phyloP scores from a whole-genome alignment of 768 basidiomycete species.

The Lentinus brumalis region DNA sequence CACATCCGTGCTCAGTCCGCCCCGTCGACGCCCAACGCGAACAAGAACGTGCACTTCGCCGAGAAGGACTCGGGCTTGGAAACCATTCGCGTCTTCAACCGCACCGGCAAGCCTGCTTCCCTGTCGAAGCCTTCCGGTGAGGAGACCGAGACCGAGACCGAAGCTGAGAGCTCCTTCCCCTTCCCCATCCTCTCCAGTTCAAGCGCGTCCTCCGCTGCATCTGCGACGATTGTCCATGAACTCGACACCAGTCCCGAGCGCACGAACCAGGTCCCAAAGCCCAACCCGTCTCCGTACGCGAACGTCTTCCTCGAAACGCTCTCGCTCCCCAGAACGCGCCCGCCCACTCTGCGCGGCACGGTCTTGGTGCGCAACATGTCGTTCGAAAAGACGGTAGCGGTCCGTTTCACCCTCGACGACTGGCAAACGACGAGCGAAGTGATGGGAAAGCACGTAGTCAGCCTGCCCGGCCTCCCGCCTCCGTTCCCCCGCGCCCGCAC shows the following conservation, averaged over 20 bases:
- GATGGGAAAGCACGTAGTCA: constrained; percentile 47
- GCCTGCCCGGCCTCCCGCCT: constrained; percentile 41
- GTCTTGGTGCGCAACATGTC: constrained; percentile 83
- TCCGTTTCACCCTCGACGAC: constrained; percentile 90
- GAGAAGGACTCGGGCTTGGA: constrained; percentile 60
- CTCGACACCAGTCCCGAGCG: constrained; percentile 39
- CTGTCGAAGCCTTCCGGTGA: constrained; percentile 52
- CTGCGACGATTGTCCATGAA: constrained; percentile 25
- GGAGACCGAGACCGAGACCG: constrained; percentile 45
- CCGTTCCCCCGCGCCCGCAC: constrained; percentile 31
- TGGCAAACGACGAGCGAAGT: constrained; percentile 96
- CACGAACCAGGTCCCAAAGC: constrained; percentile 39
- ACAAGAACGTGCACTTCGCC: constrained; percentile 88
- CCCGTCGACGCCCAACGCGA: constrained; percentile 59
- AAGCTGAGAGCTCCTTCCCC: constrained; percentile 33
- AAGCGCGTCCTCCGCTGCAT: constrained; percentile 11
- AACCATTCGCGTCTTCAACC: constrained; percentile 62
- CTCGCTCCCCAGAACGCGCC: constrained; percentile 36
- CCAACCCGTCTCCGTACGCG: constrained; percentile 31
- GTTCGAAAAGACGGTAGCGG: constrained; percentile 82
- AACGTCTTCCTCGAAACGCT: constrained; percentile 44
- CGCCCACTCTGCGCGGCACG: constrained; percentile 62
- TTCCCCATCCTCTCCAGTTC: constrained; percentile 25
- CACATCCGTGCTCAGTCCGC: constrained; percentile 51
- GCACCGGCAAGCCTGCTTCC: constrained; percentile 69